A percentile compares a stretch with the other conserved stretches of the same genome.
Evolutionary conservation across 108 stramenopile species (phyloP).

Genomic region (Seminavis robusta): DNA sequence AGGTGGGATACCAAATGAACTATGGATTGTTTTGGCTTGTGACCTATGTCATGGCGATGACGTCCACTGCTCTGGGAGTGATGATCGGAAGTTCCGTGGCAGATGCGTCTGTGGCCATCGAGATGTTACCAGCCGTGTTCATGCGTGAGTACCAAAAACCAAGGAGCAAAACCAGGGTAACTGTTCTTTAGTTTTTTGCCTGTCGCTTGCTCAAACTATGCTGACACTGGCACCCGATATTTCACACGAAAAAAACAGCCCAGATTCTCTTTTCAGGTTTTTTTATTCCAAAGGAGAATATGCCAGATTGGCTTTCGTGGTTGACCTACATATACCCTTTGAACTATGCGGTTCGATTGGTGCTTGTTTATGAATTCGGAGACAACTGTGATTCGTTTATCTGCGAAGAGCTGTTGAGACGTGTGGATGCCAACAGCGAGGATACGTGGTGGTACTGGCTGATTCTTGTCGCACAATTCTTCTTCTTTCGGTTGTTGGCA

Average conservation of each 20-base stretch:
- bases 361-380: constrained; percentile 55
- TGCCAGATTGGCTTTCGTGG: constrained; percentile 69
- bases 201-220: no score
- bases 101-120: constrained; percentile 46
- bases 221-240: no score
- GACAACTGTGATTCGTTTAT: constrained; percentile 23
- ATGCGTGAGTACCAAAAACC: no score
- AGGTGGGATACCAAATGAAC: constrained; percentile 35
- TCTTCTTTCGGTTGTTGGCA: constrained; percentile 50
- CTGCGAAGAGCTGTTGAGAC: constrained; percentile 40
- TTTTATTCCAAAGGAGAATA: constrained; percentile 46
- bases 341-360: constrained; percentile 44
- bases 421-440: constrained; percentile 17
- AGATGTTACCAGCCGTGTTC: constrained; percentile 63
- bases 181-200: no score
- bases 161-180: no score
- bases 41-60: constrained; percentile 51
- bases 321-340: constrained; percentile 70
- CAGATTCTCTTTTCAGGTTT: constrained; percentile 78
- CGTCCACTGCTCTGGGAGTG: constrained; percentile 61
- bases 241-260: no score
- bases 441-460: constrained; percentile 47
- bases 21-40: constrained; percentile 23
- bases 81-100: constrained; percentile 48
- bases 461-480: constrained; percentile 43